Evolutionary conservation across 2,329 filamentous ascomycete species (phyloP).

Genomic region (Trichoderma brevicompactum): DNA sequence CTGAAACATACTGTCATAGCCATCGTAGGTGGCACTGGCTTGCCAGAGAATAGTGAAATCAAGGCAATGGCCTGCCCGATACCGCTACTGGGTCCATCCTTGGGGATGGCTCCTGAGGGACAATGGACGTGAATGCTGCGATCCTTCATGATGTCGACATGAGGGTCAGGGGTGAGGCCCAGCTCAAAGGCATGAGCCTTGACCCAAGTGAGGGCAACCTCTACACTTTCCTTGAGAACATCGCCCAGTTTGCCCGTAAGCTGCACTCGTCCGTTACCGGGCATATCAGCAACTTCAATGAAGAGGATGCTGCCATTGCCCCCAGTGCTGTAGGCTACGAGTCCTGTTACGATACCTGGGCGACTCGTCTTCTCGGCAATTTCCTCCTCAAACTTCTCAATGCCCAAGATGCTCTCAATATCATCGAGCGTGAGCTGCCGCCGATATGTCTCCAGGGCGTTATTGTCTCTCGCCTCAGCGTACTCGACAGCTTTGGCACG

Average conservation of each 20-base stretch:
- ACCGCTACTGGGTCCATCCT: constrained; percentile 85
- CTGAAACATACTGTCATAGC: constrained; percentile 78
- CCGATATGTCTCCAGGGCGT: constrained; percentile 70
- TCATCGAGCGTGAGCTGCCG: constrained; percentile 76
- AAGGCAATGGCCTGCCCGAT: constrained; percentile 93
- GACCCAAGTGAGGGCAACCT: constrained; percentile 95
- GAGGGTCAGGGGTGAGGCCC: constrained; percentile 77
- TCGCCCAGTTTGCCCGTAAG: constrained; percentile 95
- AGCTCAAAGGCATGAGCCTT: constrained; percentile 94
- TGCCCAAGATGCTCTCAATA: constrained; percentile 87
- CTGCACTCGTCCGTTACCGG: constrained; percentile 87
- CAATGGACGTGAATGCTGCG: constrained; percentile 96
- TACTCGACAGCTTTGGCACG: constrained; percentile 94
- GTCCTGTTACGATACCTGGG: constrained; percentile 91
- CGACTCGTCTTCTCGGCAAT: constrained; percentile 83
- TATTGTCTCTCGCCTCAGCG: constrained; percentile 82
- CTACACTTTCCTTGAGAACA: constrained; percentile 94
- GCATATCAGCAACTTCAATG: constrained; percentile 98
- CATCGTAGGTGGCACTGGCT: constrained; percentile 84
- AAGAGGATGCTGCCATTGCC: constrained; percentile 96
- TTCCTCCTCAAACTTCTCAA: constrained; percentile 93
- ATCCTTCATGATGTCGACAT: constrained; percentile 93
- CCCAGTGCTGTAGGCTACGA: constrained; percentile 91
- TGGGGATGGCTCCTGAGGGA: constrained; percentile 90
- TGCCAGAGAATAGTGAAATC: constrained; percentile 85